Evolutionary conservation across 2,329 filamentous ascomycete genomes (phyloP).

Genomic region (Fusarium sp.): DNA sequence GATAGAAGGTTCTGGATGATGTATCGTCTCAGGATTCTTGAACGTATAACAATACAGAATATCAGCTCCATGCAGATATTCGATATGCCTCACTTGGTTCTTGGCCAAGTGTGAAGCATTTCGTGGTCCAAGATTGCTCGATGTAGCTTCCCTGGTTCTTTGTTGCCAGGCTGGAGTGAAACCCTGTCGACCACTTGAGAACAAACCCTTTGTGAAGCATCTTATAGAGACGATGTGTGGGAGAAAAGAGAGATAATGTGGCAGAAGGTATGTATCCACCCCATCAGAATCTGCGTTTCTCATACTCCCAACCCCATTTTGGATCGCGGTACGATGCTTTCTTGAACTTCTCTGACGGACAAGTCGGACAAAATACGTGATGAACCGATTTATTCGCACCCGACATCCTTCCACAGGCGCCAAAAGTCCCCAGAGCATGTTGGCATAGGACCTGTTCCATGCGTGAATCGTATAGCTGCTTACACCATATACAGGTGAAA

Average conservation of each 20-base stretch:
- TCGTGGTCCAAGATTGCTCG: not conserved
- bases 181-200: not conserved
- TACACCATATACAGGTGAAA: not conserved
- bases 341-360: not conserved
- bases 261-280: rapidly evolving
- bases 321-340: not conserved
- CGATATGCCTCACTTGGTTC: no score
- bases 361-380: not conserved
- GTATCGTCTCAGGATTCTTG: not conserved
- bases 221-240: no score
- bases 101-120: not conserved
- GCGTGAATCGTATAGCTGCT: not conserved
- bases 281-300: not conserved
- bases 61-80: not conserved
- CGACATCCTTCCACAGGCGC: not conserved
- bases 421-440: not conserved
- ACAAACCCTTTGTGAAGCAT: rapidly evolving
- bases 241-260: not conserved
- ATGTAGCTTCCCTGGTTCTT: not conserved
- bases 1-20: not conserved
- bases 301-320: not conserved
- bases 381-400: not conserved
- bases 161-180: no score
- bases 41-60: rapidly evolving
- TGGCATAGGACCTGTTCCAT: not conserved